phyloP scores from a whole-genome alignment of 768 basidiomycete genomes.

The Lentinula detonsa region DNA sequence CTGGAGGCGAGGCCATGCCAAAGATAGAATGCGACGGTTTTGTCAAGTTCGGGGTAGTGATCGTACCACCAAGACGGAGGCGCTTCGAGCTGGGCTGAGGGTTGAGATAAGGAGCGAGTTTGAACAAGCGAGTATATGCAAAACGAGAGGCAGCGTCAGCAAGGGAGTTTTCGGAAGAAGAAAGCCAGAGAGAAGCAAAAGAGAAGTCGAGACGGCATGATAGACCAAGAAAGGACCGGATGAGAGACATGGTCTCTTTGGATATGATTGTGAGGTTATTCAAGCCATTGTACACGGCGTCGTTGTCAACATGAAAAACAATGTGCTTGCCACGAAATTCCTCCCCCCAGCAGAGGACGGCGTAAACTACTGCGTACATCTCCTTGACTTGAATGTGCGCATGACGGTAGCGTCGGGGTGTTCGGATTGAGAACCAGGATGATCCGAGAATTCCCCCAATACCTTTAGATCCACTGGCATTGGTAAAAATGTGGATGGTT shows the following conservation, averaged over 20 bases:
- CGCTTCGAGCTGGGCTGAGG: too few species aligned
- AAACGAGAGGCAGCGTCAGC: constrained; percentile 1
- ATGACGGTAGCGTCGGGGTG: not conserved
- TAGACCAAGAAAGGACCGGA: not conserved
- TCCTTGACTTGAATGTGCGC: not conserved
- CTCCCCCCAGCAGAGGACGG: too few species aligned
- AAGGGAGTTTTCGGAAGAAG: not conserved
- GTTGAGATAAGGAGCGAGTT: not conserved
- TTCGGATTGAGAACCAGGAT: not conserved
- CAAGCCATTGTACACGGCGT: not conserved
- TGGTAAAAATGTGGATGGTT: not conserved
- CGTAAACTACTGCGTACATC: too few species aligned
- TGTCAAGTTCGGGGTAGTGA: too few species aligned
- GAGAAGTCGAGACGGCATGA: constrained; percentile 2
- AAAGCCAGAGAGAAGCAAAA: constrained; percentile 6
- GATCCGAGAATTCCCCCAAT: not conserved
- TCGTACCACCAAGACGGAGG: too few species aligned
- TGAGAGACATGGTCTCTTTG: constrained; percentile 7
- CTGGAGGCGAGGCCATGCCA: too few species aligned
- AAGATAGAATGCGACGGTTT: too few species aligned
- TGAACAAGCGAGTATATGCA: constrained; percentile 9
- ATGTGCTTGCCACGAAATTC: too few species aligned
- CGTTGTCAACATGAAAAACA: too few species aligned
- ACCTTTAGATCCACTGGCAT: not conserved
- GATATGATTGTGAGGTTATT: not conserved